These are phyloP conservation scores for Cyberlindnera mycetangii DNA, from an alignment of 805 yeast genomes.

Conservation along the genomic window DNA sequence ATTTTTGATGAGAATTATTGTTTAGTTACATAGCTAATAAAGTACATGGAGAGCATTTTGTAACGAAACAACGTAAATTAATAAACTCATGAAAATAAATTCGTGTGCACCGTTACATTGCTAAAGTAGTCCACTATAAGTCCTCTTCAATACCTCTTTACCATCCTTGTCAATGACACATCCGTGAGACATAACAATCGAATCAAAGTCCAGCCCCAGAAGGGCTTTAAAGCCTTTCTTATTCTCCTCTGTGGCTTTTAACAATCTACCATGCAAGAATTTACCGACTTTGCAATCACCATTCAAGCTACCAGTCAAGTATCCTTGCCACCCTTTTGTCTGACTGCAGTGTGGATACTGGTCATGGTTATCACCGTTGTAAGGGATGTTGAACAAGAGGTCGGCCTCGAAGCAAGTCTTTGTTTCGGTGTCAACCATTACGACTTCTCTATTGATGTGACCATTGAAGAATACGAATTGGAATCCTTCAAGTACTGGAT, in stretches of 20 bases:
- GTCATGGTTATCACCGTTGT: constrained; percentile 48
- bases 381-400: constrained; percentile 55
- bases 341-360: constrained; percentile 41
- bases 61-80: too few relatives aligned
- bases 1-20: constrained; percentile 44
- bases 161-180: constrained; percentile 45
- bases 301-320: constrained; percentile 37
- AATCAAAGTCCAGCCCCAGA: constrained; percentile 42
- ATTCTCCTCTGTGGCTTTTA: constrained; percentile 17
- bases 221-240: constrained; percentile 18
- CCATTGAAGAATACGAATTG: constrained; percentile 56
- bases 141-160: constrained; percentile 26
- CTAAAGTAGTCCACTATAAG: constrained; percentile 12
- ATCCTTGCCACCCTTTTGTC: constrained; percentile 41
- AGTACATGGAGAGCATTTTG: too few relatives aligned
- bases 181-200: constrained; percentile 61
- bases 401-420: constrained; percentile 59
- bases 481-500: constrained; percentile 42
- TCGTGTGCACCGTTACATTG: background rate
- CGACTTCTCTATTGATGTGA: constrained; percentile 58
- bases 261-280: constrained; percentile 27
- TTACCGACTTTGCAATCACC: constrained; percentile 39
- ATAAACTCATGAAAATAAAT: too few relatives aligned
- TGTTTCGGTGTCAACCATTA: constrained; percentile 44
- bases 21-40: background rate